These are phyloP conservation scores for Helichrysum umbraculigerum DNA, from an alignment of 129 eudicot species.

Conservation along the genomic window DNA sequence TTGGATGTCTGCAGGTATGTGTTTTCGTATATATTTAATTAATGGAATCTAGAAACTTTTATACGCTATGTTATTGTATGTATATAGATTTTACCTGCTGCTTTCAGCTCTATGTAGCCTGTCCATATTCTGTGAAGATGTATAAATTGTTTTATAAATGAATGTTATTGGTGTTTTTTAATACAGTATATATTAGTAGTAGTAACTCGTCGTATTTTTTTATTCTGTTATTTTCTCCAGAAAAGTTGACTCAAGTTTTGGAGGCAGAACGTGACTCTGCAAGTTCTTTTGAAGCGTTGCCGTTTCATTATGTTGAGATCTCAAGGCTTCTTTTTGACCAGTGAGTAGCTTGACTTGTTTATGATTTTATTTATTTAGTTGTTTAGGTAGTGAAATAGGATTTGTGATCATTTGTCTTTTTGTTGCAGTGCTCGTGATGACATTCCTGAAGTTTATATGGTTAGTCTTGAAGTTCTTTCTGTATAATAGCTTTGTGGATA, in stretches of 20 bases:
- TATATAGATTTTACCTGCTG: too few species aligned
- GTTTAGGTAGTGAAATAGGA: neutral
- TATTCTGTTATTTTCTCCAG: constrained; percentile 41
- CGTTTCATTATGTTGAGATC: constrained; percentile 92
- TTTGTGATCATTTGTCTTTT: constrained; percentile 21
- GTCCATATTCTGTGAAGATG: neutral
- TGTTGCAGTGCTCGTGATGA: constrained; percentile 83
- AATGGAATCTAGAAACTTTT: neutral
- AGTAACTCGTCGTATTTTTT: constrained; percentile 2
- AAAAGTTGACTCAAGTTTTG: constrained; percentile 75
- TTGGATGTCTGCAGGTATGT: constrained; percentile 92
- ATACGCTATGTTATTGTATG: neutral
- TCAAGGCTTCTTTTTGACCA: constrained; percentile 96
- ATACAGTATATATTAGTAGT: neutral
- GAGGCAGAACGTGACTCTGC: constrained; percentile 90
- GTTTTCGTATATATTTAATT: neutral
- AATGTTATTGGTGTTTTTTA: neutral
- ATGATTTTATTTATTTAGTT: constrained; percentile 2
- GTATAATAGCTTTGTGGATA: neutral
- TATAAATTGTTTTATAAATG: neutral
- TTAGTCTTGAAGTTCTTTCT: constrained; percentile 35
- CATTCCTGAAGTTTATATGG: constrained; percentile 88
- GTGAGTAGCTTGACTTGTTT: constrained; percentile 48
- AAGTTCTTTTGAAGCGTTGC: constrained; percentile 73
- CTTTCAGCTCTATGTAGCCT: neutral